Percentiles rank a stretch among this genome's conserved stretches.
Conservation (phyloP, 768 basidiomycete species). For the Lactifluus hygrophoroides region DNA sequence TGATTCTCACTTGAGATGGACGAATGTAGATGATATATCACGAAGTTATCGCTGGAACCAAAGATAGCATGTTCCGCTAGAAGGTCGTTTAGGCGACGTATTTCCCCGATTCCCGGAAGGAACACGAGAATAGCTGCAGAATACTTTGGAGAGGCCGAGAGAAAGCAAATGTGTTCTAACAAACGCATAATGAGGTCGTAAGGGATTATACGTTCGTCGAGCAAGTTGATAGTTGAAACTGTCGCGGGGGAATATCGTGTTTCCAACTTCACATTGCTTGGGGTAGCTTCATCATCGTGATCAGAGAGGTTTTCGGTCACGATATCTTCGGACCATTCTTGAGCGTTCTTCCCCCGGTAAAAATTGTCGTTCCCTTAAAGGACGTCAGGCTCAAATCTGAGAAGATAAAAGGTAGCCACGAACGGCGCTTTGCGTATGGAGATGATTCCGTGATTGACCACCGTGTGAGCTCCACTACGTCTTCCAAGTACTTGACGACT, state of each 20-base stretch:
- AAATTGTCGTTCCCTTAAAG: slow-evolving; percentile 52
- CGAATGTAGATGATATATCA: slow-evolving; percentile 83
- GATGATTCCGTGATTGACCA: slow-evolving; percentile 79
- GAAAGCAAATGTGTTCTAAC: slow-evolving; percentile 77
- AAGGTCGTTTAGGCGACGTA: slow-evolving; percentile 78
- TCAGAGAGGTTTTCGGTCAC: slow-evolving; percentile 38
- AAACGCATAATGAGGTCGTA: slow-evolving; percentile 84
- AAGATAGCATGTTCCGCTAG: slow-evolving; percentile 69
- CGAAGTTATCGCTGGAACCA: slow-evolving; percentile 53
- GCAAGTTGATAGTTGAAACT: slow-evolving; percentile 66
- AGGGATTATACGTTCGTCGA: slow-evolving; percentile 84
- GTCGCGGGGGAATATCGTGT: slow-evolving; percentile 77
- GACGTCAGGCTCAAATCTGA: neutral
- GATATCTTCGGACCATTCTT: slow-evolving; percentile 77
- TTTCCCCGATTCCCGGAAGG: slow-evolving; percentile 92
- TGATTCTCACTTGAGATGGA: slow-evolving; percentile 90
- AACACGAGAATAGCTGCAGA: slow-evolving; percentile 85
- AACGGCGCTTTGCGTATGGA: slow-evolving; percentile 68
- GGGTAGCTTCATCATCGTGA: slow-evolving; percentile 50
- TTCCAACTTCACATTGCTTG: slow-evolving; percentile 48
- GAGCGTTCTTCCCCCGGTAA: slow-evolving; percentile 47
- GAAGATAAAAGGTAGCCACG: slow-evolving; percentile 22
- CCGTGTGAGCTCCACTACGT: slow-evolving; percentile 72
- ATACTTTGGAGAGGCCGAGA: slow-evolving; percentile 41
- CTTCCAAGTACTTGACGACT: slow-evolving; percentile 76